Evolutionary conservation across 805 yeast genomes (phyloP), one percentile per base, ranked within the genome.

Genomic region (Yarrowia sp.): DNA sequence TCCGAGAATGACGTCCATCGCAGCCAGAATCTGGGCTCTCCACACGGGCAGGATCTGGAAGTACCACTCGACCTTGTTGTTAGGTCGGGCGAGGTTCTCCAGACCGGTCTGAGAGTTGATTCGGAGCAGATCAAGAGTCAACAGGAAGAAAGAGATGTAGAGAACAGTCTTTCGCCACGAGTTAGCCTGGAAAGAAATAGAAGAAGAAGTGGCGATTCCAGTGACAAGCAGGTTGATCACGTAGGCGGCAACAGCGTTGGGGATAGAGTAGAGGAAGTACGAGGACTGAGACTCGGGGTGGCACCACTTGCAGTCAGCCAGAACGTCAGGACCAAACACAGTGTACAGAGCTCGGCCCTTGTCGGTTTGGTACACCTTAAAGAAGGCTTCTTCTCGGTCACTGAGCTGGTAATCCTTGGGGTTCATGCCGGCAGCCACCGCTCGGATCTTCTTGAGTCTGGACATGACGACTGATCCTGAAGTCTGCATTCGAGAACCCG

Each of bases 251-350:
- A 67, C 39, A 13, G 69, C 47, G 33, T 63, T 60, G 14, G 74
- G 73, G n/a, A 70, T 39, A 4, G 67, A 40, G 60, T 70, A 72
- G 49, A 68, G 36, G 36, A 71, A 38, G 36, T 68, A 72, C 8
- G 71, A 56, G n/a, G 44, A 47, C 9, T 47, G 70, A 7, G 64
- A 52, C 33, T 64, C 58, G 20, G 67, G 47, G 13, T 58, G 63
- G 53, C 74, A 72, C 74, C 74, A 72, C 13, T 68, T 68, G 43
- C 74, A 72, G 24, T 63, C 66, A 6, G 66, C 70, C 39, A 72
- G 43, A 8, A 72, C 70, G 36, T 68, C 70, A n/a, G 73, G 70
- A 12, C 74, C 74, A 58, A 67, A 70, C 1, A 72, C 47, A 9
- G 73, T 63, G 47, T 71, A 72, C 42, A 72, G 61, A 13, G 55